Evolutionary conservation across 202 grass and related monocot genomes (phyloP), one percentile per base, ranked within the genome.

Genomic region (Carex sylvatica): DNA sequence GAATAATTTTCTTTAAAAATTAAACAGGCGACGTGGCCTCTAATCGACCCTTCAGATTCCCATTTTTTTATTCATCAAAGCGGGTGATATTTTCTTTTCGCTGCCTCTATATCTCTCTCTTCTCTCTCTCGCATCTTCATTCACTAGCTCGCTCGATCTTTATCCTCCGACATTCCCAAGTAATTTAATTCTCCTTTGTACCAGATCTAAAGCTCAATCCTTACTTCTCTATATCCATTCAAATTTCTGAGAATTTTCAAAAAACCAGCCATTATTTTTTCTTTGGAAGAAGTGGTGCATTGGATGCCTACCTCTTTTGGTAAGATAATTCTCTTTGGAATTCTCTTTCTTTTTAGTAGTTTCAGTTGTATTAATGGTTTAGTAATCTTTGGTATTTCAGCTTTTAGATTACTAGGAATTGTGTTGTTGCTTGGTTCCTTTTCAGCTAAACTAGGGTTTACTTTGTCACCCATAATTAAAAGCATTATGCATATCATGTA

Each of bases 381-480:
- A 54, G 1, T 0, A 7, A 31, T 31, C 6, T 33, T 75, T 31
- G 55, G 47, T 5, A 22, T 53, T 56, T 55, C 51, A 33, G 46
- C 12, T 49, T 13, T 49, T 12, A 49, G 4, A 19, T 36, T 59
- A 36, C 28, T 38, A 58, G 26, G 4, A 59, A 77, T 59, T 77
- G 16, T 77, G 30, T 77, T 59, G 30, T 4, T 77, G 53, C 15
- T 59, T 31, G 14, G 23, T 75, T 54, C 53, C 42, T n/a, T 23
- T 13, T 36, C 59, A 20, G 13, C 51, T 56, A 76, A 76, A 14
- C 28, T 75, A 76, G 73, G 73, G 51, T 76, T 76, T 76, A 35
- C 20, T 76, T 76, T 76, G 73, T 58, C 15, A 56, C 24, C 58
- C 28, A 4, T 58, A 5, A n/a, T 35, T 76, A 76, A 33, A 6